Evolutionary conservation across 179 eudicot genomes (phyloP).

Genomic region (Pouteria campechiana): DNA sequence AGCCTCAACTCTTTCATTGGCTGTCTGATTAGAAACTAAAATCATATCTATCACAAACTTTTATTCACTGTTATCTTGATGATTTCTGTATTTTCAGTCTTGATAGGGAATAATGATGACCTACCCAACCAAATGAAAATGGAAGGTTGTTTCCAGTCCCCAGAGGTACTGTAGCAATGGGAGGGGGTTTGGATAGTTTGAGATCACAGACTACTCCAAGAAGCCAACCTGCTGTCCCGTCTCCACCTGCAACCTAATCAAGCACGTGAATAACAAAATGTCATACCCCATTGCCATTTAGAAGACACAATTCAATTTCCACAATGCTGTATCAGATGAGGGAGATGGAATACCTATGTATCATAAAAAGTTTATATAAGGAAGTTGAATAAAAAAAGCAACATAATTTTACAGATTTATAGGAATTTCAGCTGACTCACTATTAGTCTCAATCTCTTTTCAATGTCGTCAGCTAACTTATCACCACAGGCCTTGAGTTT

Average conservation of each 20-base stretch:
- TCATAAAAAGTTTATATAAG: too few species aligned
- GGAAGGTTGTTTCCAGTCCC: constrained; percentile 46
- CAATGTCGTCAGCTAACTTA: constrained; percentile 14
- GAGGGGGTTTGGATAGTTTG: constrained; percentile 25
- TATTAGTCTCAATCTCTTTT: constrained; percentile 19
- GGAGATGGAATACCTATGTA: neutral
- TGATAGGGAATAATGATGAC: too few species aligned
- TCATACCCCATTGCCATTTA: too few species aligned
- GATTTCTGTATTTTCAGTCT: too few species aligned
- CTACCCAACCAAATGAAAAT: constrained; percentile 44
- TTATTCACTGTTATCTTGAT: too few species aligned
- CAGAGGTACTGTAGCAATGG: constrained; percentile 35
- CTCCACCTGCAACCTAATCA: constrained; percentile 42
- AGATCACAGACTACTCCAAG: constrained; percentile 37
- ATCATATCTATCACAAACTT: too few species aligned
- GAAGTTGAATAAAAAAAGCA: too few species aligned
- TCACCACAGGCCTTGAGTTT: constrained; percentile 21
- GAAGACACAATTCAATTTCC: neutral
- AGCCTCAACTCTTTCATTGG: too few species aligned
- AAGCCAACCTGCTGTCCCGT: constrained; percentile 42
- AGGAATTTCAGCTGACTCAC: constrained; percentile 26
- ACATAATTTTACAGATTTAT: neutral
- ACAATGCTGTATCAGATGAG: neutral
- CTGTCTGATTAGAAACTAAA: too few species aligned
- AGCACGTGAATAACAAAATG: neutral